Conservation (phyloP, 2,329 filamentous ascomycete genomes). For the Zasmidium angulare region DNA sequence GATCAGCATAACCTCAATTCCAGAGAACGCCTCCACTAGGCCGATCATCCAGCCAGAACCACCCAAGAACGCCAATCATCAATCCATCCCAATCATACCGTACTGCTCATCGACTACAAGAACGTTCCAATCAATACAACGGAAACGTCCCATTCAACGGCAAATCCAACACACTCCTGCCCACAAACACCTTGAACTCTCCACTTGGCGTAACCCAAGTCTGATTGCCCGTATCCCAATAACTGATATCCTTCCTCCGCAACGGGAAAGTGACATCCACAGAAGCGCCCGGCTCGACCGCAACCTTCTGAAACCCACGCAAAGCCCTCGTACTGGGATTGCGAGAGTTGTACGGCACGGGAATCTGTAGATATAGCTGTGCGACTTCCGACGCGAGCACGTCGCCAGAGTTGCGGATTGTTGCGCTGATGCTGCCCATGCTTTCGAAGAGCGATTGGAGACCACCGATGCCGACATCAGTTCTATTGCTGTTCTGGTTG, state of each 20-base stretch:
- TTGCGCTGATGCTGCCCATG: slow-evolving; percentile 50
- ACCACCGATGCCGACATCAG: slow-evolving; percentile 28
- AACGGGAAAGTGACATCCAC: slow-evolving; percentile 38
- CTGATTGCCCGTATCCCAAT: slow-evolving; percentile 51
- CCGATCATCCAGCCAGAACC: no score
- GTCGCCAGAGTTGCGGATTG: slow-evolving; percentile 52
- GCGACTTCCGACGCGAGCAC: slow-evolving; percentile 54
- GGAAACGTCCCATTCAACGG: slow-evolving; percentile 28
- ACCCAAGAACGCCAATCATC: not conserved
- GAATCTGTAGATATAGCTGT: slow-evolving; percentile 45
- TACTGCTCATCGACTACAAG: no score
- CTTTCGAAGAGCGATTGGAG: slow-evolving; percentile 47
- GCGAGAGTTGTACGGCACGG: slow-evolving; percentile 48
- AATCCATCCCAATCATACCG: no score
- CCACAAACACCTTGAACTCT: slow-evolving; percentile 48
- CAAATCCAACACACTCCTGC: slow-evolving; percentile 39
- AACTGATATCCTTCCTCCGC: slow-evolving; percentile 47
- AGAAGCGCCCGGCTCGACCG: slow-evolving; percentile 30
- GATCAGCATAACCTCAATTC: no score
- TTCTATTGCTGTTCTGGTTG: slow-evolving; percentile 25
- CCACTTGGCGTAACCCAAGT: slow-evolving; percentile 51
- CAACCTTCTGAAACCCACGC: slow-evolving; percentile 36
- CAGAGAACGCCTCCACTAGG: no score
- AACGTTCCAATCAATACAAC: slow-evolving; percentile 5
- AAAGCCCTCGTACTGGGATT: slow-evolving; percentile 36